Evolutionary conservation across 768 basidiomycete genomes (phyloP).

Genomic region (Lentinula sp.): DNA sequence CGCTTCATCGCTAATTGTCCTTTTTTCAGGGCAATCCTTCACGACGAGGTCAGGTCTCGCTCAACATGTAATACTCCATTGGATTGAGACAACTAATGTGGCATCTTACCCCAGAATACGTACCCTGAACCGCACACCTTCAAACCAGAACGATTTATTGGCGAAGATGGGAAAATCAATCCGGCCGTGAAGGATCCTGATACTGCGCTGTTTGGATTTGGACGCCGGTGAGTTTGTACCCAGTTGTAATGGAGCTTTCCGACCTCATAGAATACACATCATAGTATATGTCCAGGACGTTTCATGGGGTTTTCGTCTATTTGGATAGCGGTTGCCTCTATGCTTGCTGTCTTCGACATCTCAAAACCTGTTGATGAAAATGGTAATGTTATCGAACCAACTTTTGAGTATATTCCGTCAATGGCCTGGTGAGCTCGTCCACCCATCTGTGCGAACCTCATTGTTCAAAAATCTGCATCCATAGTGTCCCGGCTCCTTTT

Average conservation of each 20-base stretch:
- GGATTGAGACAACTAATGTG: not conserved
- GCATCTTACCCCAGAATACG: not conserved
- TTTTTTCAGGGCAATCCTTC: conserved; percentile 18
- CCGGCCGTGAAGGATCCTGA: conserved; percentile 5
- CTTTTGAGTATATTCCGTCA: conserved; percentile 5
- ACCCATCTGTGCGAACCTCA: not conserved
- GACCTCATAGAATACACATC: not conserved
- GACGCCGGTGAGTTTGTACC: not conserved
- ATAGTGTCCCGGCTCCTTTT: conserved; percentile 7
- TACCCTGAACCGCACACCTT: conserved; percentile 22
- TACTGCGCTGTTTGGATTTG: conserved; percentile 7
- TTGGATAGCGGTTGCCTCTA: conserved; percentile 14
- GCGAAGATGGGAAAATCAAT: conserved; percentile 8
- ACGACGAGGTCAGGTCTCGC: conserved; percentile 13
- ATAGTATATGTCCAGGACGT: conserved; percentile 8
- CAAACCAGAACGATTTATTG: conserved; percentile 20
- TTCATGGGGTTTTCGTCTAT: conserved; percentile 7
- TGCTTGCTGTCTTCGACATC: conserved; percentile 18
- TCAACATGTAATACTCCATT: not conserved
- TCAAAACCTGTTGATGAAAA: conserved; percentile 9
- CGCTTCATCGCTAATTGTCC: not conserved
- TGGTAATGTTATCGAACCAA: conserved; percentile 10
- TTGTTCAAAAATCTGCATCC: not conserved
- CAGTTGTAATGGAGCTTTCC: not conserved
- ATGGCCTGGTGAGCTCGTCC: not conserved